Evolutionary conservation across 768 basidiomycete species (phyloP).

Genomic region (Lactarius hengduanensis): DNA sequence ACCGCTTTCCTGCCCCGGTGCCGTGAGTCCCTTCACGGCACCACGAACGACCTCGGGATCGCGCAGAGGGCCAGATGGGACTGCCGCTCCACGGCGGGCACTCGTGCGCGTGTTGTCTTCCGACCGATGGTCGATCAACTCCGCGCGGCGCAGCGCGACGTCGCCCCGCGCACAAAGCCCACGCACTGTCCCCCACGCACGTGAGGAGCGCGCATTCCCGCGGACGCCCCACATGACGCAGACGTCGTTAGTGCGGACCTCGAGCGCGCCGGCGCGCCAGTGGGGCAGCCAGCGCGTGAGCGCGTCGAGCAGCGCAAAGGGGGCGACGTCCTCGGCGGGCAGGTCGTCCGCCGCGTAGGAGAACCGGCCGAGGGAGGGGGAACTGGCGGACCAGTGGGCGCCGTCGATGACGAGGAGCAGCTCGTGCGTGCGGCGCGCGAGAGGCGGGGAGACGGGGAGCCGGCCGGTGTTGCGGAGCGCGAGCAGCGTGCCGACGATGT

Average conservation of each 20-base stretch:
- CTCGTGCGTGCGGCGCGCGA: neutral
- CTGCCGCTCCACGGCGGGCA: neutral
- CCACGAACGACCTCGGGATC: neutral
- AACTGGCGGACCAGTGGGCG: slow-evolving; percentile 1
- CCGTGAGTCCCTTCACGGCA: neutral
- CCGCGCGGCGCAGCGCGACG: slow-evolving; percentile 1
- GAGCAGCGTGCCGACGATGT: neutral
- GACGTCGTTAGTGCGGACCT: slow-evolving; percentile 5
- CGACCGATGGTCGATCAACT: neutral
- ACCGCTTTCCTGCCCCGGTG: too few relatives aligned
- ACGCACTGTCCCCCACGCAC: neutral
- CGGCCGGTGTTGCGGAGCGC: neutral
- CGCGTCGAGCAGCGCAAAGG: slow-evolving; percentile 15
- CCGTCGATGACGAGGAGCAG: slow-evolving; percentile 1
- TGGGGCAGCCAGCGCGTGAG: slow-evolving; percentile 15
- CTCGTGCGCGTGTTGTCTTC: neutral
- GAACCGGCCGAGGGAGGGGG: neutral
- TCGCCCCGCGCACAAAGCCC: neutral
- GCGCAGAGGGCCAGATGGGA: neutral
- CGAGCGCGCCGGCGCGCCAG: neutral
- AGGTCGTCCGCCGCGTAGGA: neutral
- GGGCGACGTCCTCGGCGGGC: neutral
- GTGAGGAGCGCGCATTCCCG: neutral
- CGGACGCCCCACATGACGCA: slow-evolving; percentile 10
- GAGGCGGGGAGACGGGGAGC: neutral